A percentile compares a stretch with the other conserved stretches of the same genome.
Conservation (phyloP, 1,284 basidiomycete genomes). For the Fomes fomentarius region DNA sequence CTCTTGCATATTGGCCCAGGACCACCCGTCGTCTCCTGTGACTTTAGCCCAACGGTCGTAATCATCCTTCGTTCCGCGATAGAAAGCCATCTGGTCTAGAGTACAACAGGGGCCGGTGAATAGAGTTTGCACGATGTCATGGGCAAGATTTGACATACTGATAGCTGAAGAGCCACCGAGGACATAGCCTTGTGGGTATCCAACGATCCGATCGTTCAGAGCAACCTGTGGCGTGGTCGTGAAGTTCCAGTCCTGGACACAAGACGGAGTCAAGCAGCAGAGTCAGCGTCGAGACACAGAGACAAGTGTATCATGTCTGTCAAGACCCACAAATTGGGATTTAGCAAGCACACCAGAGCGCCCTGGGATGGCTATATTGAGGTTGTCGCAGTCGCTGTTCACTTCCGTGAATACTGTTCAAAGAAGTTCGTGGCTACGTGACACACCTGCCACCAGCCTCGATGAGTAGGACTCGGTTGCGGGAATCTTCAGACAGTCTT, state of each 20-base stretch:
- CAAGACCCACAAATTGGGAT: background rate
- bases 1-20: background rate
- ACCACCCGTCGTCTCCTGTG: constrained; percentile 4
- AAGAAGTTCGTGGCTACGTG: too few species aligned
- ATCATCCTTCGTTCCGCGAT: constrained; percentile 3
- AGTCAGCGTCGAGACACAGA: too few species aligned
- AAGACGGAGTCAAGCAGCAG: too few species aligned
- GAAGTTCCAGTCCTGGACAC: constrained; percentile 18
- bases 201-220: constrained; percentile 3
- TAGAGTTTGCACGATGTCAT: background rate
- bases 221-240: constrained; percentile 15
- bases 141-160: constrained; percentile 8
- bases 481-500: constrained; percentile 29
- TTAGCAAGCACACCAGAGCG: background rate
- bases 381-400: background rate
- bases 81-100: constrained; percentile 3
- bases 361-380: constrained; percentile 1
- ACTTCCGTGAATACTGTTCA: too few species aligned
- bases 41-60: constrained; percentile 6
- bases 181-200: constrained; percentile 16
- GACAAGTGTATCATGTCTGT: too few species aligned
- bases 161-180: constrained; percentile 16
- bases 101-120: background rate
- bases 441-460: constrained; percentile 28
- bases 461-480: constrained; percentile 27